Evolutionary conservation across 1,139 yeast genomes (phyloP).

Genomic region (Ogataea hybrid): DNA sequence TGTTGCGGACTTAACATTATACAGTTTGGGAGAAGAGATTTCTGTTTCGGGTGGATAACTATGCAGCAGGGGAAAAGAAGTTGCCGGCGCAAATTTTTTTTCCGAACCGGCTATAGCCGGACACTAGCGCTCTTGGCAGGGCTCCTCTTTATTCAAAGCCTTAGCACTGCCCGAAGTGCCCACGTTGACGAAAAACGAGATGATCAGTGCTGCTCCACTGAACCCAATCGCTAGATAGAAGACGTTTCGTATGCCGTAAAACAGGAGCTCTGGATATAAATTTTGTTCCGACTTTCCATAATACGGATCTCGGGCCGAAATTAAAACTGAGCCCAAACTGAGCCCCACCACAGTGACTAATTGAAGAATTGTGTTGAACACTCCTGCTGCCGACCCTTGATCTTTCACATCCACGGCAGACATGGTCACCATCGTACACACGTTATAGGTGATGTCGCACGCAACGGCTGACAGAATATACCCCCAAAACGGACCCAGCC

Average conservation of each 20-base stretch:
- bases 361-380: slow-evolving; percentile 37
- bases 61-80: not conserved
- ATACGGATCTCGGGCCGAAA: slow-evolving; percentile 28
- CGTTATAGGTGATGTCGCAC: slow-evolving; percentile 40
- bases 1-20: too few relatives aligned
- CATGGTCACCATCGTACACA: slow-evolving; percentile 35
- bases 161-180: slow-evolving; percentile 26
- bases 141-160: not conserved
- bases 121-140: not conserved
- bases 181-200: slow-evolving; percentile 33
- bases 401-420: slow-evolving; percentile 40
- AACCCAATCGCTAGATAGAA: slow-evolving; percentile 37
- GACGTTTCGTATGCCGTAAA: slow-evolving; percentile 35
- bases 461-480: slow-evolving; percentile 35
- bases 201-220: slow-evolving; percentile 30
- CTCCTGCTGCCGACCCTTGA: slow-evolving; percentile 43
- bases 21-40: too few relatives aligned
- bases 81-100: not conserved
- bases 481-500: slow-evolving; percentile 40
- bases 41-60: too few relatives aligned
- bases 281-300: slow-evolving; percentile 25
- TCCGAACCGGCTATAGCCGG: slow-evolving; percentile 1
- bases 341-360: slow-evolving; percentile 36
- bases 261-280: slow-evolving; percentile 21
- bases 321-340: slow-evolving; percentile 35